These are phyloP conservation scores for Phytophthora sp. DNA, from an alignment of 352 stramenopile genomes.

Conservation along the genomic window DNA sequence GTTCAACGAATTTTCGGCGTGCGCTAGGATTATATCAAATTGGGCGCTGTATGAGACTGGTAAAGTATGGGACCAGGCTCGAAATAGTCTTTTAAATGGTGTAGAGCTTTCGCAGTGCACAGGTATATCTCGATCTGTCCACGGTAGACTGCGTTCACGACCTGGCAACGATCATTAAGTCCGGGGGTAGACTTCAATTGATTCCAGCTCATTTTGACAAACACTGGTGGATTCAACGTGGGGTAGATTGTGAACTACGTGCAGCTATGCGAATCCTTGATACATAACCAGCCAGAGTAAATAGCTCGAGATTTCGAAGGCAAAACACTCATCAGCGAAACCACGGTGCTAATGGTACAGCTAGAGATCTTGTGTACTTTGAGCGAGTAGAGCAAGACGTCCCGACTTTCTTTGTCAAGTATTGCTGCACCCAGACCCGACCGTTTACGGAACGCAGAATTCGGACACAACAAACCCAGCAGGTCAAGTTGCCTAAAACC, in stretches of 20 bases:
- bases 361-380: no score
- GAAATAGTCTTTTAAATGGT: neutral
- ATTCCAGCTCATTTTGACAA: neutral
- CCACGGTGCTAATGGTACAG: no score
- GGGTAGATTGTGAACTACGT: neutral
- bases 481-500: no score
- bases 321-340: no score
- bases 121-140: neutral
- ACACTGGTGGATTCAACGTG: neutral
- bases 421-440: no score
- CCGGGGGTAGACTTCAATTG: neutral
- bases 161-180: neutral
- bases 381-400: no score
- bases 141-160: neutral
- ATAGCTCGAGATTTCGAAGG: no score
- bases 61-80: neutral
- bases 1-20: neutral
- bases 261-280: neutral
- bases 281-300: no score
- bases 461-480: no score
- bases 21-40: neutral
- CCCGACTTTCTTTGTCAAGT: no score
- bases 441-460: no score
- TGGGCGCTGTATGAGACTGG: neutral
- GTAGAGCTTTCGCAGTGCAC: neutral